Evolutionary conservation across 805 yeast species (phyloP).

Genomic region (Hanseniaspora clermontiae): DNA sequence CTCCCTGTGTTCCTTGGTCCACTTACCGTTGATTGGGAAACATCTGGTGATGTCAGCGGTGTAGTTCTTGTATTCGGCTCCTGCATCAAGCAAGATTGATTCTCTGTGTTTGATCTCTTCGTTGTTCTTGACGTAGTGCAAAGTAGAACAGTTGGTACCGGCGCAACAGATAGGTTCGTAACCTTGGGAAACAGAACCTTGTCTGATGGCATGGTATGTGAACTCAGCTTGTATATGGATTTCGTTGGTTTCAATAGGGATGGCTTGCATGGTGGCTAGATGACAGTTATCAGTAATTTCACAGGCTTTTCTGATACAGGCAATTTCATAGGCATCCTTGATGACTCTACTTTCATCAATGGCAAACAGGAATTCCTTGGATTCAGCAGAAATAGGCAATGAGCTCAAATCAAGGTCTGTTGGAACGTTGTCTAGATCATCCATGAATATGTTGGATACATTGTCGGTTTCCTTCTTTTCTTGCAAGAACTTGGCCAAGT

Average conservation of each 20-base stretch:
- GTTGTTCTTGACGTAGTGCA: slow-evolving; percentile 81
- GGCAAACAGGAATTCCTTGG: slow-evolving; percentile 48
- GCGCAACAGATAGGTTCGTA: slow-evolving; percentile 95
- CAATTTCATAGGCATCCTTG: slow-evolving; percentile 74
- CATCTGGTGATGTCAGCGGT: slow-evolving; percentile 91
- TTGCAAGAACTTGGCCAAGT: slow-evolving; percentile 29
- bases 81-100: slow-evolving; percentile 81
- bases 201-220: slow-evolving; percentile 81
- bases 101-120: slow-evolving; percentile 44
- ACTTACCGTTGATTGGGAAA: slow-evolving; percentile 82
- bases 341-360: slow-evolving; percentile 77
- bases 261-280: slow-evolving; percentile 80
- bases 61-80: slow-evolving; percentile 91
- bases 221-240: slow-evolving; percentile 93
- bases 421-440: slow-evolving; percentile 42
- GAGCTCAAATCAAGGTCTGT: slow-evolving; percentile 25
- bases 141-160: slow-evolving; percentile 80
- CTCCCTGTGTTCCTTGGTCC: slow-evolving; percentile 76
- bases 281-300: slow-evolving; percentile 80
- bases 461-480: slow-evolving; percentile 18
- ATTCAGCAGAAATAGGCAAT: slow-evolving; percentile 30
- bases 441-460: slow-evolving; percentile 32
- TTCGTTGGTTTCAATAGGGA: slow-evolving; percentile 77
- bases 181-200: slow-evolving; percentile 78
- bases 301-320: slow-evolving; percentile 66